Percentiles rank a stretch among this genome's conserved stretches.
phyloP scores from a whole-genome alignment of 805 yeast genomes.

The Ogataea pignaliae region DNA sequence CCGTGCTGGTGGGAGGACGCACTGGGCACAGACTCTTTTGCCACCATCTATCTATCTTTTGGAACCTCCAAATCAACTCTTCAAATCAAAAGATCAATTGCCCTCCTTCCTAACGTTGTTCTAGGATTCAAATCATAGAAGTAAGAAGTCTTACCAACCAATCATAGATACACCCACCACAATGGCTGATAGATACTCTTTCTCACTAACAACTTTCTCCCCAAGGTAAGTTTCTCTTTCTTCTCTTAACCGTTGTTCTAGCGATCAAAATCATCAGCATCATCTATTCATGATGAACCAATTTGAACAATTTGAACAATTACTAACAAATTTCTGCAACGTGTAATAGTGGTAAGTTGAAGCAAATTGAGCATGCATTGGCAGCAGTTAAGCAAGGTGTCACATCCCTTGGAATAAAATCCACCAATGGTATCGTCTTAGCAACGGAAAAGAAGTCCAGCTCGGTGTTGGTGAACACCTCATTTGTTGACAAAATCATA shows the following conservation, averaged over 20 bases:
- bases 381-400: conserved; percentile 98
- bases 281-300: too few relatives aligned
- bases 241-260: too few relatives aligned
- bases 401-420: conserved; percentile 88
- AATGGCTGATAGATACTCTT: conserved; percentile 98
- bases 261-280: too few relatives aligned
- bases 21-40: too few relatives aligned
- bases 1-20: too few relatives aligned
- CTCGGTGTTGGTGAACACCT: conserved; percentile 71
- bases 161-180: background rate
- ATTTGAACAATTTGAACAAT: conserved; percentile 3
- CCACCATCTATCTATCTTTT: too few relatives aligned
- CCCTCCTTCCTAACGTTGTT: too few relatives aligned
- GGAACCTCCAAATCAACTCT: too few relatives aligned
- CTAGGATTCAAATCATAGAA: background rate
- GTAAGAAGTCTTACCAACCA: background rate
- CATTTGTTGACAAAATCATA: conserved; percentile 73
- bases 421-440: conserved; percentile 92
- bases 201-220: conserved; percentile 94
- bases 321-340: conserved; percentile 4
- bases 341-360: conserved; percentile 78
- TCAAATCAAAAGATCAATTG: too few relatives aligned
- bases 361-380: conserved; percentile 95
- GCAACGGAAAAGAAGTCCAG: conserved; percentile 94
- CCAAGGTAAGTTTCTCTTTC: conserved; percentile 63